phyloP scores from a whole-genome alignment of 768 basidiomycete genomes.

The Lyophyllum atratum region DNA sequence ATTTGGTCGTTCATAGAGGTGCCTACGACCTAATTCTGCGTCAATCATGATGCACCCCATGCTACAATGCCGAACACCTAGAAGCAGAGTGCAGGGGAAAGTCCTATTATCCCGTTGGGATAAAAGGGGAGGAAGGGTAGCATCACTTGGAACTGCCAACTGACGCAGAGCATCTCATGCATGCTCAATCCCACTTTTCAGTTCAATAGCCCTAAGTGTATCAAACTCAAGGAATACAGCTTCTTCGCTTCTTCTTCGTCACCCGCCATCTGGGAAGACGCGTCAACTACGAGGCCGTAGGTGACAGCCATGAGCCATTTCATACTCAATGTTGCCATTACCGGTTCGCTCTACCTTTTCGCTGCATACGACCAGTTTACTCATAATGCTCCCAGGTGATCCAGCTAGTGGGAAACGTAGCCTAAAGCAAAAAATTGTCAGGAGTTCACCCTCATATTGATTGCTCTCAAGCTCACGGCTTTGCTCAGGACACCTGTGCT shows the following conservation, averaged over 20 bases:
- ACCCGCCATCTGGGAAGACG: constrained; percentile 34
- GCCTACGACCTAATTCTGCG: neutral
- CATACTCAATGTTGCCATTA: neutral
- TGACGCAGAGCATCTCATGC: constrained; percentile 29
- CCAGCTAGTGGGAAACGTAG: neutral
- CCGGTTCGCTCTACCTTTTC: neutral
- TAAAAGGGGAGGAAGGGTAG: neutral
- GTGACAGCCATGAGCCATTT: neutral
- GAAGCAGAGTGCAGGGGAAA: no score
- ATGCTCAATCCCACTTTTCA: constrained; percentile 32
- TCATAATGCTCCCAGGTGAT: neutral
- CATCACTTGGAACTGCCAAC: neutral
- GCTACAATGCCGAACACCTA: no score
- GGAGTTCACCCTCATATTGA: neutral
- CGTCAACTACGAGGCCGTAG: neutral
- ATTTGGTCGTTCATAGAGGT: neutral
- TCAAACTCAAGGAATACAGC: constrained; percentile 32
- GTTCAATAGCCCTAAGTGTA: constrained; percentile 37
- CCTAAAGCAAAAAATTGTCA: neutral
- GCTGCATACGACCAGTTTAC: neutral
- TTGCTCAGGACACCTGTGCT: neutral
- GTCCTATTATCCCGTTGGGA: neutral
- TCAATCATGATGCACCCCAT: neutral
- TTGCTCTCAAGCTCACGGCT: neutral
- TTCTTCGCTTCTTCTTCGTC: constrained; percentile 36